phyloP scores from a whole-genome alignment of 2,329 filamentous ascomycete genomes.

The Trichoderma sp. region DNA sequence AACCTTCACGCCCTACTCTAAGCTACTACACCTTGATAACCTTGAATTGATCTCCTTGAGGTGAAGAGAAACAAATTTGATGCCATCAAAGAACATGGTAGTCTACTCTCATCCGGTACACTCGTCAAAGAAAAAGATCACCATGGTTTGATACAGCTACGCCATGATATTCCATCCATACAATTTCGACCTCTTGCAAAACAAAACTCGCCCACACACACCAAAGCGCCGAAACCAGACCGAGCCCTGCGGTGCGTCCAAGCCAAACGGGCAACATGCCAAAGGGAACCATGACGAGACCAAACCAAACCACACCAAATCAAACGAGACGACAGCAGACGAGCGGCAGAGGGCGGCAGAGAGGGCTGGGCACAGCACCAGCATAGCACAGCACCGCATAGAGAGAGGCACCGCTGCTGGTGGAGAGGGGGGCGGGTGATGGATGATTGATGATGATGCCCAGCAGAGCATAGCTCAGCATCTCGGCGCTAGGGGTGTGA shows the following conservation, averaged over 20 bases:
- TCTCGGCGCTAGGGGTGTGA: constrained; percentile 15
- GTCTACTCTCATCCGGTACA: background rate
- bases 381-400: background rate
- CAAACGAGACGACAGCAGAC: background rate
- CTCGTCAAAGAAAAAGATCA: background rate
- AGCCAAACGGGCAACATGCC: background rate
- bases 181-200: background rate
- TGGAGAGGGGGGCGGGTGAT: background rate
- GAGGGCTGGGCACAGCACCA: background rate
- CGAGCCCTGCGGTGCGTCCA: background rate
- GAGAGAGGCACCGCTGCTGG: background rate
- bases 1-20: background rate
- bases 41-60: no score
- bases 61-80: no score
- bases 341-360: background rate
- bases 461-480: background rate
- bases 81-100: background rate
- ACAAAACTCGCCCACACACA: background rate
- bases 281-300: background rate
- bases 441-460: constrained; percentile 14
- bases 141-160: background rate
- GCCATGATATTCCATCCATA: background rate
- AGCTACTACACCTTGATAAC: background rate
- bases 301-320: no score
- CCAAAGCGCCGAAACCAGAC: background rate